These are phyloP conservation scores for Pythium rishiriense DNA, from an alignment of 352 stramenopile genomes.

Conservation along the genomic window DNA sequence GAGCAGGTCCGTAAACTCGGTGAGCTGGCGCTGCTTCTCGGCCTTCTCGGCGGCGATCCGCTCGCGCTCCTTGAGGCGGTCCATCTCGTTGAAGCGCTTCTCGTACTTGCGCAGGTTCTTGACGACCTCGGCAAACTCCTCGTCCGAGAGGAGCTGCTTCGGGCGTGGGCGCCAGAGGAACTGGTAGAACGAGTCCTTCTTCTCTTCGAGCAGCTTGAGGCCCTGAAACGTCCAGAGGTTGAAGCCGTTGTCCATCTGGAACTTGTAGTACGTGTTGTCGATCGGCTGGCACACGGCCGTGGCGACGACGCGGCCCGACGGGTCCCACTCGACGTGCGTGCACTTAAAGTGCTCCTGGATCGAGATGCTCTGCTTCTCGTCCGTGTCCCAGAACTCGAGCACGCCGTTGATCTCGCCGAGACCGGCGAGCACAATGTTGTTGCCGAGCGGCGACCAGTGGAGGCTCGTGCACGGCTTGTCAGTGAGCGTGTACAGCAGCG, in stretches of 20 bases:
- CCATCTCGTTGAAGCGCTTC: conserved; percentile 88
- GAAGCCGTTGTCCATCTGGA: conserved; percentile 99
- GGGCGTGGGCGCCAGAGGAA: conserved; percentile 91
- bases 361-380: conserved; percentile 93
- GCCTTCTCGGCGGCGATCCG: conserved; percentile 59
- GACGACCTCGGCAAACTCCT: conserved; percentile 93
- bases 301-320: conserved; percentile 93
- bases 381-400: conserved; percentile 98
- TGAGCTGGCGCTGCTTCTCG: conserved; percentile 66
- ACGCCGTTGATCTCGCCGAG: conserved; percentile 95
- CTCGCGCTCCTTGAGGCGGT: conserved; percentile 83
- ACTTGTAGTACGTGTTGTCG: conserved; percentile 95
- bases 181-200: conserved; percentile 98
- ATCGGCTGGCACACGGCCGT: conserved; percentile 96
- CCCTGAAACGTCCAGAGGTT: conserved; percentile 98
- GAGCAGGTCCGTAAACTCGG: conserved; percentile 76
- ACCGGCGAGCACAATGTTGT: conserved; percentile 94
- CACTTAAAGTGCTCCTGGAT: conserved; percentile 98
- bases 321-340: conserved; percentile 98
- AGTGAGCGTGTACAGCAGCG: conserved; percentile 93
- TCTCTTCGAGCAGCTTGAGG: conserved; percentile 92
- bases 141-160: conserved; percentile 92
- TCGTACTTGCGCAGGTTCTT: conserved; percentile 98
- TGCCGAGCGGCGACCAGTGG: conserved; percentile 95
- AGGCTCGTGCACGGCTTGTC: conserved; percentile 95